Evolutionary conservation across 148 eudicot species (phyloP), one percentile per base, ranked within the genome.

Genomic region (Cornus suecica): DNA sequence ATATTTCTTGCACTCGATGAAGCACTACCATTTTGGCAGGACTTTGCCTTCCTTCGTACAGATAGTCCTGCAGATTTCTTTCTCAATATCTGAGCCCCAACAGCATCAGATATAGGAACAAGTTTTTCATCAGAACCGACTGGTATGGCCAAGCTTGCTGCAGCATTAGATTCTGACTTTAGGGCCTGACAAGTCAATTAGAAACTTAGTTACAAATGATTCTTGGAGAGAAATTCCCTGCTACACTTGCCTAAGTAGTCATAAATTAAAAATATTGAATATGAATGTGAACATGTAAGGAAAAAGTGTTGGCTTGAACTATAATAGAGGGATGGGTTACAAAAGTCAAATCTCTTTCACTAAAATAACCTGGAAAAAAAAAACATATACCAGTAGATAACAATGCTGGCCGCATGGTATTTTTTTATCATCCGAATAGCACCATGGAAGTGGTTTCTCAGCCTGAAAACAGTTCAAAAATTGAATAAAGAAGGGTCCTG

Each of bases 371-470:
- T 73, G 7, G 15, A 66, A 68, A 72, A 78, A 32, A 9, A 23
- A 28, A 20, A 37, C 41, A 34, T 52, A 67, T 92, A 95, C 99
- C 93, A 42, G 77, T 66, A 84, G 82, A 82, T 84, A 89, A 88
- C 99, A 96, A 77, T 83, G 64, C 24, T 87, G 85, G 68, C 99
- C 90, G 80, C 99, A 96, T 70, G 97, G 91, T 34, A 66, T 77
- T 68, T 82, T 88, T 69, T 84, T 87, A 63, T 79, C 91, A 71
- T 90, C 92, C 30, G 86, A 79, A 74, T 81, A 73, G 77, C 76
- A 82, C 94, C 91, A 90, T 51, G 92, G 88, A 32, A 71, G 82
- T 81, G 75, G 94, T 73, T 96, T 96, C 83, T 96, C 99, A 77
- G 84, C 84, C 99, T 96, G 83, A 81, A 52, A 79, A 69, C n/a